A percentile compares a stretch with the other conserved stretches of the same genome.
Evolutionary conservation across 2,329 filamentous ascomycete genomes (phyloP).

Genomic region (Fusarium dimerum): DNA sequence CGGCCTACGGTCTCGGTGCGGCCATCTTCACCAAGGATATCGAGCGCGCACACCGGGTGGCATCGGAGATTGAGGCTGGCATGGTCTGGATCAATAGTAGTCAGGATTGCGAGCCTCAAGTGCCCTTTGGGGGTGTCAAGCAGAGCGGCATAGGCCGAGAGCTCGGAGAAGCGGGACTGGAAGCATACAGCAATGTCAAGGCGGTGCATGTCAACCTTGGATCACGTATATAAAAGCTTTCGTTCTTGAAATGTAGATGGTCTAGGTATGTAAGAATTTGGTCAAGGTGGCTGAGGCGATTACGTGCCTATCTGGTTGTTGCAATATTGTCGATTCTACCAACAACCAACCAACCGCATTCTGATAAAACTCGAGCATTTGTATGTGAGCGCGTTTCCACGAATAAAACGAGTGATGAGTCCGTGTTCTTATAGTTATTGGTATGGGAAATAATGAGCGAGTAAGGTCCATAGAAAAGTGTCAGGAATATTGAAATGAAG

Average conservation of each 20-base stretch:
- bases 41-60: constrained; percentile 76
- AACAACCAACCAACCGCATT: no score
- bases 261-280: background rate
- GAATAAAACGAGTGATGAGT: no score
- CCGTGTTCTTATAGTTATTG: no score
- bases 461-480: background rate
- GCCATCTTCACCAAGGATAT: constrained; percentile 79
- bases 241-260: background rate
- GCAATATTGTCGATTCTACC: no score
- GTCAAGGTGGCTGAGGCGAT: background rate
- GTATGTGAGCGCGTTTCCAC: no score
- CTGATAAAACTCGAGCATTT: no score
- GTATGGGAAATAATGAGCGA: no score
- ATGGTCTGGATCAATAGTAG: constrained; percentile 53
- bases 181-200: constrained; percentile 30
- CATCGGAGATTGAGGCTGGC: constrained; percentile 71
- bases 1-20: constrained; percentile 76
- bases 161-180: constrained; percentile 28
- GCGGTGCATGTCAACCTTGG: constrained; percentile 30
- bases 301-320: background rate
- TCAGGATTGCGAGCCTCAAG: constrained; percentile 27
- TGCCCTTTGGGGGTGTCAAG: constrained; percentile 30
- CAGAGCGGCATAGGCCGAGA: constrained; percentile 31
- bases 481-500: background rate
- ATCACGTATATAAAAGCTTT: constrained; percentile 17